These are phyloP conservation scores for Colletotrichum sp. DNA, from an alignment of 2,329 filamentous ascomycete genomes.

Conservation along the genomic window DNA sequence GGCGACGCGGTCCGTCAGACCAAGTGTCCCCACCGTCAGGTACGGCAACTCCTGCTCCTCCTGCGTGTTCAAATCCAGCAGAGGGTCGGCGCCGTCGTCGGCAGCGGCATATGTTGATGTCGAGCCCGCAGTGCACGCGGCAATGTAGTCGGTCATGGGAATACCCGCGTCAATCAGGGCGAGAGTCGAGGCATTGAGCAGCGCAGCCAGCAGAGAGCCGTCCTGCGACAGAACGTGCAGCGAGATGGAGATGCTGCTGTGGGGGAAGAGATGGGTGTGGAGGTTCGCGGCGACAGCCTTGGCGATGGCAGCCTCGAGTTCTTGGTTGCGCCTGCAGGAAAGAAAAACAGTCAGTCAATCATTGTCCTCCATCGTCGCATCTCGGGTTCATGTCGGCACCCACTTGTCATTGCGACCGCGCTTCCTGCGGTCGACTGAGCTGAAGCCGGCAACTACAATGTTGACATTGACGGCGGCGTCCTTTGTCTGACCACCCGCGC, in stretches of 20 bases:
- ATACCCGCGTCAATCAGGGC: slow-evolving; percentile 94
- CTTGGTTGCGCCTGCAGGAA: slow-evolving; percentile 70
- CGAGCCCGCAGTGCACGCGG: slow-evolving; percentile 85
- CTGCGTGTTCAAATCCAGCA: slow-evolving; percentile 78
- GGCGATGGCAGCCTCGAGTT: slow-evolving; percentile 80
- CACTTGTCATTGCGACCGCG: slow-evolving; percentile 80
- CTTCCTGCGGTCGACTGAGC: slow-evolving; percentile 83
- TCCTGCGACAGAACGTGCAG: slow-evolving; percentile 90
- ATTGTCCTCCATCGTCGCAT: neutral
- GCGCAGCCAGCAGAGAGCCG: slow-evolving; percentile 86
- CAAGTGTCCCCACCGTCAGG: slow-evolving; percentile 83
- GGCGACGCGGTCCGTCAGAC: slow-evolving; percentile 74
- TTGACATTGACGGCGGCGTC: slow-evolving; percentile 78
- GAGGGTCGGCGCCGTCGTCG: slow-evolving; percentile 74
- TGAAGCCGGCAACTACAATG: slow-evolving; percentile 87
- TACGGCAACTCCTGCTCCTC: slow-evolving; percentile 91
- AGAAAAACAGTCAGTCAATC: neutral
- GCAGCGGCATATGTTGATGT: slow-evolving; percentile 69
- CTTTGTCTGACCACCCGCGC: slow-evolving; percentile 34
- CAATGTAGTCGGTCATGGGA: slow-evolving; percentile 91
- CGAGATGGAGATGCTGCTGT: slow-evolving; percentile 81
- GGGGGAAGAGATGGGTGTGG: slow-evolving; percentile 87
- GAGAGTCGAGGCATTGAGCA: slow-evolving; percentile 89
- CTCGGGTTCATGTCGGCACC: slow-evolving; percentile 26
- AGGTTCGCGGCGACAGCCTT: slow-evolving; percentile 78